Evolutionary conservation across 495 filamentous ascomycete genomes (phyloP).

Genomic region (Aspergillus bertholletiae): DNA sequence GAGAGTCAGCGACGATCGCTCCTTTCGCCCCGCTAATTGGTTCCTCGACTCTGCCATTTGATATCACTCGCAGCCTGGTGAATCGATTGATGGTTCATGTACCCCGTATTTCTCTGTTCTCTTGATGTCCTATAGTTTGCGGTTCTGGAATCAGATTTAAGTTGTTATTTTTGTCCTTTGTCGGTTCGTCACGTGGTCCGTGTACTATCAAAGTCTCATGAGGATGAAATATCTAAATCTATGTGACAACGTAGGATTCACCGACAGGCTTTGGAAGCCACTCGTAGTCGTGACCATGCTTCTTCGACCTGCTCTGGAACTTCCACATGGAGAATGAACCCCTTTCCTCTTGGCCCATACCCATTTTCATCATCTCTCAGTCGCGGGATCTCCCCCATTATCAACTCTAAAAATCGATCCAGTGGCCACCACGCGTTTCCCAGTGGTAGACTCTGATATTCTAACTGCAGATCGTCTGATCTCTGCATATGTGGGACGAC

Average conservation of each 20-base stretch:
- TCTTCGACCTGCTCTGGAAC: slow-evolving; percentile 25
- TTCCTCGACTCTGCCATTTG: no score
- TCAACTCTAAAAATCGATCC: slow-evolving; percentile 24
- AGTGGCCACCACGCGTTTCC: slow-evolving; percentile 21
- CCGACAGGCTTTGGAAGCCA: not conserved
- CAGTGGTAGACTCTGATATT: slow-evolving; percentile 1
- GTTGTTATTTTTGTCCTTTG: no score
- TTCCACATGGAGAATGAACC: slow-evolving; percentile 35
- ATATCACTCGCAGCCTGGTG: no score
- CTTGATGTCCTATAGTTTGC: no score
- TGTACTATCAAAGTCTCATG: not conserved
- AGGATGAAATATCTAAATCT: not conserved
- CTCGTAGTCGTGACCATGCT: slow-evolving; percentile 13
- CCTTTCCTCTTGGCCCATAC: slow-evolving; percentile 34
- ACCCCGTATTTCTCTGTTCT: no score
- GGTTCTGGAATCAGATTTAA: no score
- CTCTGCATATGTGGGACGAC: slow-evolving; percentile 24
- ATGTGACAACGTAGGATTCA: not conserved
- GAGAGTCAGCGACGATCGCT: no score
- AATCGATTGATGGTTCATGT: no score
- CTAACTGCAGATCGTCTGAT: slow-evolving; percentile 3
- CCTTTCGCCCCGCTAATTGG: no score
- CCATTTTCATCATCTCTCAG: slow-evolving; percentile 31
- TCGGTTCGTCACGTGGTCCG: not conserved
- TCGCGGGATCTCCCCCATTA: slow-evolving; percentile 31